Base-by-base conservation (phyloP, 768 basidiomycete species). In the Hysterangium stoloniferum region DNA sequence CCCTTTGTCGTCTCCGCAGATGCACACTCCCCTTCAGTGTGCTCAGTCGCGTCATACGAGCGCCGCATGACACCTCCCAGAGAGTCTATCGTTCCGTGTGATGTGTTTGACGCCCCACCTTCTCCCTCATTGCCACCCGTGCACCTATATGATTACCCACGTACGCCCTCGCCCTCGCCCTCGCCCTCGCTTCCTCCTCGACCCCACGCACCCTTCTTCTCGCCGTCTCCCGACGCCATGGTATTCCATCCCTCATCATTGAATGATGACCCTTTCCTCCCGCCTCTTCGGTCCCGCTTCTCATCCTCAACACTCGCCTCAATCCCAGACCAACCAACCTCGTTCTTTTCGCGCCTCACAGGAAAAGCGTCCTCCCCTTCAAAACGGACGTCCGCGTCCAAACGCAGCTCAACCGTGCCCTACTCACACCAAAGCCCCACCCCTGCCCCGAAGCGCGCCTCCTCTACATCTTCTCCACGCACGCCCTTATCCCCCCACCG, bases 341-440 rank as follows among this genome's bases (percentile, higher is more conserved):
- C 49, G 31, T 51, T 51, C 49, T 43, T 51, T 31, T 20, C 49
- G n/a, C 38, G 38, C n/a, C 32, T 51, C 7, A 40, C 41, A 5
- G 22, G 38, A 42, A 42, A 40, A 11, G n/a, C 28, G 11, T 36
- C 46, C 9, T 48, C 34, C 7, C n/a, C 46, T 28, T n/a, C 17
- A n/a, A 17, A 7, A 38, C 9, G n/a, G n/a, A n/a, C n/a, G n/a
- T 34, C 33, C 33, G 41, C 12, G 41, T 27, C 19, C 1, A 20
- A 6, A 4, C 29, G 28, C 11, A 4, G 17, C 29, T 51, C 25
- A 25, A n/a, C n/a, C n/a, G n/a, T n/a, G n/a, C 28, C 40, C 40
- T 41, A 41, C 40, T 2, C 40, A 20, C 22, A 20, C 40, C 22
- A 41, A 41, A 19, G 17, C 40, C 40, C 40, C 40, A 12, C 2